Conservation (phyloP, 2,329 filamentous ascomycete species). For the Aspergillus spinulosporus region DNA sequence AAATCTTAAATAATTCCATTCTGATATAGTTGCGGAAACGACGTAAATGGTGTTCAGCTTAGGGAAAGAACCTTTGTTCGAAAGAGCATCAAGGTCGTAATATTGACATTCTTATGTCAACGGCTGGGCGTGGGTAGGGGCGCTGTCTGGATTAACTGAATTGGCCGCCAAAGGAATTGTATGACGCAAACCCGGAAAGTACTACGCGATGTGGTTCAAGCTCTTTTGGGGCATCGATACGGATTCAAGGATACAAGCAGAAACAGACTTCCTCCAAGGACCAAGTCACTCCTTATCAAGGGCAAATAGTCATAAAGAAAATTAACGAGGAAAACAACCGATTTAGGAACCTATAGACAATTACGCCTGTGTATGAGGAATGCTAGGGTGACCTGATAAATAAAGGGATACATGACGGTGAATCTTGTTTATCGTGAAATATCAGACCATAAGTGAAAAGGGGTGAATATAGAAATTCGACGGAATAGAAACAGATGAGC, state of each 20-base stretch:
- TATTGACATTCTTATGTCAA: no score
- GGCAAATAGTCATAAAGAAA: slow-evolving; percentile 20
- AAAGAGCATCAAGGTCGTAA: no score
- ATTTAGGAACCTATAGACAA: slow-evolving; percentile 30
- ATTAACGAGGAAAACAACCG: slow-evolving; percentile 21
- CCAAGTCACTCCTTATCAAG: slow-evolving; percentile 10
- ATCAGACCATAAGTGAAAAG: slow-evolving; percentile 13
- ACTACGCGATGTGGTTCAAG: not conserved
- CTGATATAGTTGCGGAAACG: no score
- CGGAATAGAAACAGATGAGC: slow-evolving; percentile 4
- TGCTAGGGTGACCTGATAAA: slow-evolving; percentile 32
- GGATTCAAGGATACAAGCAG: not conserved
- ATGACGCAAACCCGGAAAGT: not conserved
- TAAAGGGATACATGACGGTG: slow-evolving; percentile 49
- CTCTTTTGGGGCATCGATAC: not conserved
- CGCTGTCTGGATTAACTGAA: no score
- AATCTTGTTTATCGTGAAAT: slow-evolving; percentile 49
- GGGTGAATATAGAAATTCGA: not conserved
- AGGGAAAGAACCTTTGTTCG: no score
- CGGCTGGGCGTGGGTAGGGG: no score
- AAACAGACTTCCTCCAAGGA: not conserved
- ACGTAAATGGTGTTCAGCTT: no score
- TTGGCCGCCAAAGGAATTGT: no score
- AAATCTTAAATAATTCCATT: no score
- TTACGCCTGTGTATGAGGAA: slow-evolving; percentile 45